Percentiles rank a stretch among this genome's conserved stretches.
Evolutionary conservation across 2,329 filamentous ascomycete genomes (phyloP).

Genomic region (Claviceps lovelessii): DNA sequence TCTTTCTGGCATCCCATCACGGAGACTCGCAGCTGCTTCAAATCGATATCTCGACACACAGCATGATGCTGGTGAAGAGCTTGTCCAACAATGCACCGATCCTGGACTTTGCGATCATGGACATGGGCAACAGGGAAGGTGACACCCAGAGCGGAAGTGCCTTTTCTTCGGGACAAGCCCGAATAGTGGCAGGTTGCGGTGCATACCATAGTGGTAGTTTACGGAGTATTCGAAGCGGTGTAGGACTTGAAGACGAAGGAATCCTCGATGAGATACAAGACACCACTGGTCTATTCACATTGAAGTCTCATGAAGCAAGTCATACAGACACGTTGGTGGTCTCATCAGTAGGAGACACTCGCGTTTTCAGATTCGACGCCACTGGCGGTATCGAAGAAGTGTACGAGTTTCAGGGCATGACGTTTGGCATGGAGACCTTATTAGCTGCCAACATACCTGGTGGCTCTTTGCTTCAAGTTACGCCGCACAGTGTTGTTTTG

Average conservation of each 20-base stretch:
- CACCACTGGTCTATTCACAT: conserved; percentile 57
- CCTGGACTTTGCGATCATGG: conserved; percentile 89
- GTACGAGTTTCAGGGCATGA: conserved; percentile 57
- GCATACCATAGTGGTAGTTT: conserved; percentile 80
- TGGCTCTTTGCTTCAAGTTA: conserved; percentile 62
- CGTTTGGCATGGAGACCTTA: conserved; percentile 57
- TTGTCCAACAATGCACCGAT: conserved; percentile 71
- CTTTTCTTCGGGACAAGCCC: conserved; percentile 87
- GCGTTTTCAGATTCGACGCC: conserved; percentile 61
- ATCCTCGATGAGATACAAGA: conserved; percentile 65
- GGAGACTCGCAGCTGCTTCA: conserved; percentile 78
- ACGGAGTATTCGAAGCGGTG: conserved; percentile 81
- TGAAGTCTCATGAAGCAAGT: conserved; percentile 36
- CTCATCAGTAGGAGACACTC: conserved; percentile 70
- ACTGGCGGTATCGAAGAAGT: conserved; percentile 77
- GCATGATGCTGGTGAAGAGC: conserved; percentile 56
- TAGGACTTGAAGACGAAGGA: conserved; percentile 78
- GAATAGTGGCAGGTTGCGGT: conserved; percentile 85
- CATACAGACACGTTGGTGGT: conserved; percentile 59
- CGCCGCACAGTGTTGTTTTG: conserved; percentile 46
- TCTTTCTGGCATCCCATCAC: conserved; percentile 86
- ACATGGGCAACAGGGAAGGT: conserved; percentile 74
- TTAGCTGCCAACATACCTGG: conserved; percentile 50
- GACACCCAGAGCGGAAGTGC: conserved; percentile 65
- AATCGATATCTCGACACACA: conserved; percentile 27